Base-by-base conservation (phyloP, 1,284 basidiomycete species). In the Xerocomus minutiporus region DNA sequence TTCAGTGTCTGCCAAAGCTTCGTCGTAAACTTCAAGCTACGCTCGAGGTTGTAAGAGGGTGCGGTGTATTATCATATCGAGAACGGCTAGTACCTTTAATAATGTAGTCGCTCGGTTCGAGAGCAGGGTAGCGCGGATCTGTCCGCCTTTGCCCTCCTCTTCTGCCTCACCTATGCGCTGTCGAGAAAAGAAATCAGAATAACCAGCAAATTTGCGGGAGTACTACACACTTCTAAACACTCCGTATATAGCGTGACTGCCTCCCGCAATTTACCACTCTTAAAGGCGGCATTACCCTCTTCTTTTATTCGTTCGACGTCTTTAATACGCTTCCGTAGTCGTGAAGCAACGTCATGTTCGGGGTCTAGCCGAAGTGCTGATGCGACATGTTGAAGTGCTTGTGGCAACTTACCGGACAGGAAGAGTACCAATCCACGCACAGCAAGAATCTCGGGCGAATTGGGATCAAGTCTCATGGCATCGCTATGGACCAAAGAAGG, bases 31-130 rank as follows among this genome's bases (percentile, higher is more conserved):
- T 51, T 81, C 75, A 26, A 89, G 72, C 86, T 92, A 67, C 1
- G 23, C 29, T 40, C 48, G 29, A 43, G 47, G 55, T 53, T 49
- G 36, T 59, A 53, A 62, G 54, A 51, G 15, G 29, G 20, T 11
- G 31, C 47, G 38, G 32, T 25, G 28, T 32, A 11, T 9, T 3
- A 35, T n/a, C 6, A 25, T 23, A 32, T 43, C 29, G 8, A 43
- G 20, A 47, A 11, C 32, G 6, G 7, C 13, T 55, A 65, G 26
- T 55, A 86, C 86, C 76, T 91, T 90, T 50, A 89, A 73, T 23
- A 90, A 73, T 0, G 91, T 87, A 0, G 90, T 92, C 1, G 91
- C 93, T 1, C 91, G 82, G 61, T 95, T 95, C 4, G 86, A 90
- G 28, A 92, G 73, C 12, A 95, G 72, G 5, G 88, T 87, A 0